phyloP scores from a whole-genome alignment of 768 basidiomycete species.

The Exidia glandulosa region DNA sequence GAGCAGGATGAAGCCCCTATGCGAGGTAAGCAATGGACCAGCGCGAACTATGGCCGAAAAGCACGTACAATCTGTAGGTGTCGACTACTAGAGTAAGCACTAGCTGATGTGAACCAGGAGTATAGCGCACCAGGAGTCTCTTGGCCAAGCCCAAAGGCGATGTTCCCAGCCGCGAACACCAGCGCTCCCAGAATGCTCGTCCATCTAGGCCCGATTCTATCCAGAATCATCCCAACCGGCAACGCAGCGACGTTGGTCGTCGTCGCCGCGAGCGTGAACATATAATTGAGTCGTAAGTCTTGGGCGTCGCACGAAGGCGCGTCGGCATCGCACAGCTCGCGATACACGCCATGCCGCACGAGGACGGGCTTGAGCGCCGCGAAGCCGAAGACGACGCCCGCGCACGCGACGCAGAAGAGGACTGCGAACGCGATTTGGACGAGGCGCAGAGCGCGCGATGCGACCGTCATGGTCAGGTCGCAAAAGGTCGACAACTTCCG shows the following conservation, averaged over 20 bases:
- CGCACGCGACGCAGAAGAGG: neutral
- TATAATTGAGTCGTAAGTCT: constrained; percentile 16
- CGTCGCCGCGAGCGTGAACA: constrained; percentile 17
- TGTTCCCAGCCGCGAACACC: constrained; percentile 20
- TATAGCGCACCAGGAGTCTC: constrained; percentile 12
- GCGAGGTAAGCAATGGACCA: neutral
- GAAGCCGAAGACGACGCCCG: constrained; percentile 23
- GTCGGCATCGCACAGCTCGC: constrained; percentile 13
- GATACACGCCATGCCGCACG: constrained; percentile 19
- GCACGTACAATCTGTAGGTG: constrained; percentile 1
- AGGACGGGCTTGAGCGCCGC: constrained; percentile 25
- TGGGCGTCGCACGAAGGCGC: constrained; percentile 11
- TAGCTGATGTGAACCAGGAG: neutral
- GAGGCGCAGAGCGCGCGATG: too few species aligned
- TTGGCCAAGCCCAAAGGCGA: constrained; percentile 18
- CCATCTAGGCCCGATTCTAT: constrained; percentile 18
- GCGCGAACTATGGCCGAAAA: neutral
- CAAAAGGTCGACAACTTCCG: too few species aligned
- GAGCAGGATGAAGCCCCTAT: constrained; percentile 21
- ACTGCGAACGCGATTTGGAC: too few species aligned
- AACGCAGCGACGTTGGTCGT: constrained; percentile 12
- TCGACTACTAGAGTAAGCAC: neutral
- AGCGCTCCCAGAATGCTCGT: constrained; percentile 21
- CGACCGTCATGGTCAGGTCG: too few species aligned
- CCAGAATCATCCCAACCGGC: constrained; percentile 18